phyloP scores from a whole-genome alignment of 2,329 filamentous ascomycete species.

The Periconia macrospinosa region DNA sequence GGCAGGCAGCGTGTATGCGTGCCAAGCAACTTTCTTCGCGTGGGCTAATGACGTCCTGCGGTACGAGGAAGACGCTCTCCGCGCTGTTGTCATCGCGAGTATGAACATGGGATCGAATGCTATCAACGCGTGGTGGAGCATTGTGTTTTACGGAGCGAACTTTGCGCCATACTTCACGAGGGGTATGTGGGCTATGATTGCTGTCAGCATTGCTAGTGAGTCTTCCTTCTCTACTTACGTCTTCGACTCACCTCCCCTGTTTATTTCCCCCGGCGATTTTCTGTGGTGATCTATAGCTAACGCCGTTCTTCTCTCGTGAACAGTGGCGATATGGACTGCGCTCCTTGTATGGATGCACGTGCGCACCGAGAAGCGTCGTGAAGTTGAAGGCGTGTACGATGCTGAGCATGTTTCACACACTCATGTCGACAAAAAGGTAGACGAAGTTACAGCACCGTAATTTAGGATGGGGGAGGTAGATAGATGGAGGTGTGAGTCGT shows the following conservation, averaged over 20 bases:
- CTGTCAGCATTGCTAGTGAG: constrained; percentile 55
- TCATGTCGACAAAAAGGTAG: not conserved
- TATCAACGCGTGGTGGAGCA: constrained; percentile 73
- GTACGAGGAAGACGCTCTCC: constrained; percentile 63
- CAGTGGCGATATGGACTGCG: constrained; percentile 61
- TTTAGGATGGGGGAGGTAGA: not conserved
- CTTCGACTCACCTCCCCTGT: too few species aligned
- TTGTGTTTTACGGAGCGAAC: constrained; percentile 69
- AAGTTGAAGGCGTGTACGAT: constrained; percentile 4
- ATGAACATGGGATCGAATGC: constrained; percentile 73
- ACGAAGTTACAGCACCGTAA: not conserved
- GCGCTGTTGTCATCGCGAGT: constrained; percentile 68
- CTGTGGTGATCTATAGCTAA: too few species aligned
- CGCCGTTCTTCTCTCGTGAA: constrained; percentile 4
- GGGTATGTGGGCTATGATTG: constrained; percentile 78
- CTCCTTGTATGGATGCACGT: constrained; percentile 53
- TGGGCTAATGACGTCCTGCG: constrained; percentile 74
- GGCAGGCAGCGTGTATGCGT: constrained; percentile 70
- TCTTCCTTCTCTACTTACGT: not conserved
- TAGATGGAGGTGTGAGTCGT: not conserved
- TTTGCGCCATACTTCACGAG: constrained; percentile 68
- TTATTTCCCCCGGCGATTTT: too few species aligned
- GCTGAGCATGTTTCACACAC: not conserved
- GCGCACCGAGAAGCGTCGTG: constrained; percentile 42
- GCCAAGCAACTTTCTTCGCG: constrained; percentile 74